These are phyloP conservation scores for Nothophoma quercina DNA, from an alignment of 2,329 filamentous ascomycete species.

Conservation along the genomic window DNA sequence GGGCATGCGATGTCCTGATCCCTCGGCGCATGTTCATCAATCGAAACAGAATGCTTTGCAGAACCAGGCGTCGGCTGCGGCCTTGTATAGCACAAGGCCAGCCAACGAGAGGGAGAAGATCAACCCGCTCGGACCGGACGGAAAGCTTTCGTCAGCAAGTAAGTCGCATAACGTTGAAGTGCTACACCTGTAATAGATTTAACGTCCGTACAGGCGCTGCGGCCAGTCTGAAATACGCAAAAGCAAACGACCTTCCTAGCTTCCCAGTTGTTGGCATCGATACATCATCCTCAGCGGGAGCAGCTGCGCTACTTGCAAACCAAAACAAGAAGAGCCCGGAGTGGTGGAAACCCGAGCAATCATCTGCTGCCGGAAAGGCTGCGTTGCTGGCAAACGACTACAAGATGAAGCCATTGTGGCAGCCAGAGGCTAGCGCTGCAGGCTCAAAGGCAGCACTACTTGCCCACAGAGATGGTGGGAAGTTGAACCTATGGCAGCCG, in stretches of 20 bases:
- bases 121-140: constrained; percentile 58
- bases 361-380: constrained; percentile 65
- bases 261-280: constrained; percentile 72
- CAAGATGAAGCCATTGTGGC: constrained; percentile 67
- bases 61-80: constrained; percentile 66
- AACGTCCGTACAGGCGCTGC: constrained; percentile 60
- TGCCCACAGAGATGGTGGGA: constrained; percentile 64
- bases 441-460: constrained; percentile 78
- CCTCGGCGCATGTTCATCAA: constrained; percentile 49
- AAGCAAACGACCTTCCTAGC: constrained; percentile 75
- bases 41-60: constrained; percentile 47
- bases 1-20: constrained; percentile 50
- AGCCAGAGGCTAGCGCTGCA: constrained; percentile 68
- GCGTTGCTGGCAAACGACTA: constrained; percentile 67
- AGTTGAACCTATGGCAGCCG: constrained; percentile 61
- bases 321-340: constrained; percentile 71
- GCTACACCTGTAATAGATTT: constrained; percentile 8
- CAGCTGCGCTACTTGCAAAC: constrained; percentile 78
- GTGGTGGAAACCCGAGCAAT: constrained; percentile 70
- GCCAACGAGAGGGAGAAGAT: constrained; percentile 28
- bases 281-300: constrained; percentile 69
- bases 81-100: constrained; percentile 58
- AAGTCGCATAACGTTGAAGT: constrained; percentile 32
- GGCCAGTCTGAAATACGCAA: constrained; percentile 73
- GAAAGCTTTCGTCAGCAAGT: constrained; percentile 66